Evolutionary conservation across 805 yeast genomes (phyloP).

Genomic region (Zygoascus tannicola): DNA sequence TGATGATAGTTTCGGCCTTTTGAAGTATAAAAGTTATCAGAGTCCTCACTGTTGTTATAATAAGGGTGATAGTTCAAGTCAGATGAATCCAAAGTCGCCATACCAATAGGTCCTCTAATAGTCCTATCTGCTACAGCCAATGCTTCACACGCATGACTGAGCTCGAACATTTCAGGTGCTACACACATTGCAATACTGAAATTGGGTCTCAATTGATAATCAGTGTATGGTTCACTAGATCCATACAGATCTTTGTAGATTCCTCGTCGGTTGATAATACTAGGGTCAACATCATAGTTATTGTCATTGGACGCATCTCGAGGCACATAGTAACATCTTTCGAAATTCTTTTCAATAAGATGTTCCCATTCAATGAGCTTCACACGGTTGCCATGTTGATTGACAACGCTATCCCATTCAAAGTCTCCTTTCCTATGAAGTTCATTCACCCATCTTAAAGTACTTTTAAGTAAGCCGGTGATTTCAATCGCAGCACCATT

Average conservation of each 20-base stretch:
- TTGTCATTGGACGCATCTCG: conserved; percentile 49
- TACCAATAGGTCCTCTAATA: conserved; percentile 83
- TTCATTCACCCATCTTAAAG: conserved; percentile 67
- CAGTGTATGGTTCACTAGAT: conserved; percentile 83
- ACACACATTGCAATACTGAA: conserved; percentile 89
- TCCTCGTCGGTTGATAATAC: conserved; percentile 78
- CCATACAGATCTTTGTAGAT: conserved; percentile 80
- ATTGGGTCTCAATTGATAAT: conserved; percentile 87
- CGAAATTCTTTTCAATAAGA: conserved; percentile 63
- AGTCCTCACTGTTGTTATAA: conserved; percentile 72
- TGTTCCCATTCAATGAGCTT: conserved; percentile 63
- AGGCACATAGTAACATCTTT: conserved; percentile 72
- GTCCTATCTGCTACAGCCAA: conserved; percentile 59
- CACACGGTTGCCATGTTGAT: conserved; percentile 47
- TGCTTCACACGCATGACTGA: conserved; percentile 52
- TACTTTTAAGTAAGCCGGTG: conserved; percentile 77
- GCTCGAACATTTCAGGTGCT: conserved; percentile 83
- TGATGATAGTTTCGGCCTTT: conserved; percentile 97
- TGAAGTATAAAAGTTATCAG: conserved; percentile 80
- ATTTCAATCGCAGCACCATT: conserved; percentile 96
- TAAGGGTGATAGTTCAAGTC: conserved; percentile 89
- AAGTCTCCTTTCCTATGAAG: conserved; percentile 48
- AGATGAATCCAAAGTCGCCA: conserved; percentile 85
- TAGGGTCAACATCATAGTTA: conserved; percentile 50
- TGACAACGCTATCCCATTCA: conserved; percentile 46